Evolutionary conservation across 106 monocot species (phyloP).

Genomic region (Alisma plantagoaquatica): DNA sequence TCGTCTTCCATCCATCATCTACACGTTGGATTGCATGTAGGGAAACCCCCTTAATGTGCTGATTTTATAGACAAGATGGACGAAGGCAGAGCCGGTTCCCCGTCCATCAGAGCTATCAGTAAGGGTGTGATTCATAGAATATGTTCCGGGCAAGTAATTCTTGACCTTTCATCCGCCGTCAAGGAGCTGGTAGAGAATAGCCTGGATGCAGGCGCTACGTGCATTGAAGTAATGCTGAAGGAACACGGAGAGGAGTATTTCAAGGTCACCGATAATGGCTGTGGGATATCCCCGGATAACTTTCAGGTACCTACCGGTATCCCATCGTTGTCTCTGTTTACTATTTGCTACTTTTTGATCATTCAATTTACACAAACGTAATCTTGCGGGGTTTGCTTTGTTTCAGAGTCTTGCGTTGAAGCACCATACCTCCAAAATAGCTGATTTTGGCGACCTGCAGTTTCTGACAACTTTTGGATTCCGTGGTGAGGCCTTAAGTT

Average conservation of each 20-base stretch:
- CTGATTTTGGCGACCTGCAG: constrained; percentile 74
- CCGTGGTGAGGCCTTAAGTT: constrained; percentile 94
- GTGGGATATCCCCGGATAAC: constrained; percentile 76
- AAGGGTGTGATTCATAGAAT: constrained; percentile 74
- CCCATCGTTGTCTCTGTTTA: not conserved
- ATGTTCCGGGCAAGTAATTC: constrained; percentile 97
- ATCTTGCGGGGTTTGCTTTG: constrained; percentile 7
- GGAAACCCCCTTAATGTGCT: too few relatives aligned
- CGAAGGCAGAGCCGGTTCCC: constrained; percentile 19
- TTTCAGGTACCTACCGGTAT: constrained; percentile 53
- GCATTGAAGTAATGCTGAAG: constrained; percentile 72
- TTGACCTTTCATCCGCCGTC: constrained; percentile 88
- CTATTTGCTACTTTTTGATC: not conserved
- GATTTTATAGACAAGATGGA: too few relatives aligned
- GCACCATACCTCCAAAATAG: constrained; percentile 89
- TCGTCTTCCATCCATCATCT: too few relatives aligned
- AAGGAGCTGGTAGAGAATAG: constrained; percentile 98
- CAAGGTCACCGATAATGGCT: constrained; percentile 92
- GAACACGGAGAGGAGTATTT: constrained; percentile 73
- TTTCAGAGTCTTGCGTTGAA: constrained; percentile 74
- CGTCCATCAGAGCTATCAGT: constrained; percentile 60
- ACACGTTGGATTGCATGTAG: too few relatives aligned
- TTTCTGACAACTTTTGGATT: constrained; percentile 90
- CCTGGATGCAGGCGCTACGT: constrained; percentile 82
- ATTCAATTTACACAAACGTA: too few relatives aligned